These are phyloP conservation scores for Acidiella bohemica DNA, from an alignment of 495 filamentous ascomycete species.

Conservation along the genomic window DNA sequence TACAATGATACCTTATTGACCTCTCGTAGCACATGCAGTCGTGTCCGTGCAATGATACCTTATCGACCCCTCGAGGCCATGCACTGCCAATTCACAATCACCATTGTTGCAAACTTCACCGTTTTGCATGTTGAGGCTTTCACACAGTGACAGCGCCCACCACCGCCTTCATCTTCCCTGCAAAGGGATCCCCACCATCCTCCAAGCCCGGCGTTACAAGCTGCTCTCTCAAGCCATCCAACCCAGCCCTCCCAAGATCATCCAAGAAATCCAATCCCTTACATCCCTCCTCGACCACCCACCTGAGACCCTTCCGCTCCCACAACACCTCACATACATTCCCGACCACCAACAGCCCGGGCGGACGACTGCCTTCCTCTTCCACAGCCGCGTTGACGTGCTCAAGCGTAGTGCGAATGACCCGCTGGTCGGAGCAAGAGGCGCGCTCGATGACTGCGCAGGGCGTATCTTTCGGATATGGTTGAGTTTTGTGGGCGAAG, in stretches of 20 bases:
- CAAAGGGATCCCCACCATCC: slow-evolving; percentile 6
- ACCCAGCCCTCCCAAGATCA: slow-evolving; percentile 9
- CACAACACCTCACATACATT: slow-evolving; percentile 68
- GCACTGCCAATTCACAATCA: no score
- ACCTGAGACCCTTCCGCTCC: slow-evolving; percentile 46
- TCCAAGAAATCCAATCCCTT: slow-evolving; percentile 15
- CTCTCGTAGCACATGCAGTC: no score
- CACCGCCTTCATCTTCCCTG: no score
- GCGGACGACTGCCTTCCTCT: slow-evolving; percentile 76
- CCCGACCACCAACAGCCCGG: slow-evolving; percentile 82
- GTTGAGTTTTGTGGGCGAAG: slow-evolving; percentile 26
- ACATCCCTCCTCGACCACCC: slow-evolving; percentile 75
- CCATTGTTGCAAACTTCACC: no score
- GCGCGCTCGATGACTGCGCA: slow-evolving; percentile 93
- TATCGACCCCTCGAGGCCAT: no score
- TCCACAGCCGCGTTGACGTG: slow-evolving; percentile 73
- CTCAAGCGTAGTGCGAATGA: slow-evolving; percentile 73
- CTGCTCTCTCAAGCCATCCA: slow-evolving; percentile 6
- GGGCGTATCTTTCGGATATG: slow-evolving; percentile 45
- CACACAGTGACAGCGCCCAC: no score
- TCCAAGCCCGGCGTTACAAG: slow-evolving; percentile 11
- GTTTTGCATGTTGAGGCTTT: no score
- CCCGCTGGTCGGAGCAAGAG: slow-evolving; percentile 83
- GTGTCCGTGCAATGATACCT: no score
- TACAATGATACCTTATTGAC: no score